phyloP scores from a whole-genome alignment of 352 stramenopile genomes.

The Plasmopara viticola region DNA sequence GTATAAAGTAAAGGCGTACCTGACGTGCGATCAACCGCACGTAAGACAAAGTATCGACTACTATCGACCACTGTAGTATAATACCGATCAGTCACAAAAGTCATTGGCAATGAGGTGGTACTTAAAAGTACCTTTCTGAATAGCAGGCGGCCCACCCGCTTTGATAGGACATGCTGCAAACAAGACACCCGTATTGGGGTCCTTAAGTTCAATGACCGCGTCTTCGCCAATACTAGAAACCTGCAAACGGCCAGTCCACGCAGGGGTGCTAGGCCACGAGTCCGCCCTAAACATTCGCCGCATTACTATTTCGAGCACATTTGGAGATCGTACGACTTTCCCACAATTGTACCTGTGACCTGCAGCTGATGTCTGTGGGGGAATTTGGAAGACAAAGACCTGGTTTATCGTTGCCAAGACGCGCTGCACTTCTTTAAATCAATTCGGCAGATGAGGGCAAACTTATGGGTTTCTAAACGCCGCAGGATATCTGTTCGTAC shows the following conservation, averaged over 20 bases:
- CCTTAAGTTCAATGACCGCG: slow-evolving; percentile 54
- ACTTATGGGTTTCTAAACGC: background rate
- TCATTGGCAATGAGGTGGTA: background rate
- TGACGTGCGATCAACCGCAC: slow-evolving; percentile 84
- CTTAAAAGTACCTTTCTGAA: slow-evolving; percentile 45
- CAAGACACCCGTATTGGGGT: slow-evolving; percentile 41
- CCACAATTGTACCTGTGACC: slow-evolving; percentile 37
- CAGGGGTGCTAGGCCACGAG: slow-evolving; percentile 52
- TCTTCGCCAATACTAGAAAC: slow-evolving; percentile 56
- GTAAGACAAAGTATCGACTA: slow-evolving; percentile 91
- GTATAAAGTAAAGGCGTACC: slow-evolving; percentile 19
- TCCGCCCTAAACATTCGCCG: slow-evolving; percentile 32
- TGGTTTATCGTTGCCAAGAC: slow-evolving; percentile 63
- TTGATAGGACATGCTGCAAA: slow-evolving; percentile 64
- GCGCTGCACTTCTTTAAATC: slow-evolving; percentile 35
- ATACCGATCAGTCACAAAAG: background rate
- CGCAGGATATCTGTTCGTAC: slow-evolving; percentile 4
- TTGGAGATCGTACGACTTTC: background rate
- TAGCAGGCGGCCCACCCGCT: slow-evolving; percentile 43
- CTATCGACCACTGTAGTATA: slow-evolving; percentile 70
- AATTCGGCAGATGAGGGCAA: background rate
- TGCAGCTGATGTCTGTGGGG: slow-evolving; percentile 47
- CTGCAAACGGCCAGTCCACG: slow-evolving; percentile 57
- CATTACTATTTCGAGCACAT: slow-evolving; percentile 1
- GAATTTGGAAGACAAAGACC: slow-evolving; percentile 67